Percentiles rank a stretch among this genome's conserved stretches.
These are phyloP conservation scores for Aspergillus sp. DNA, from an alignment of 2,329 filamentous ascomycete genomes.

Conservation along the genomic window DNA sequence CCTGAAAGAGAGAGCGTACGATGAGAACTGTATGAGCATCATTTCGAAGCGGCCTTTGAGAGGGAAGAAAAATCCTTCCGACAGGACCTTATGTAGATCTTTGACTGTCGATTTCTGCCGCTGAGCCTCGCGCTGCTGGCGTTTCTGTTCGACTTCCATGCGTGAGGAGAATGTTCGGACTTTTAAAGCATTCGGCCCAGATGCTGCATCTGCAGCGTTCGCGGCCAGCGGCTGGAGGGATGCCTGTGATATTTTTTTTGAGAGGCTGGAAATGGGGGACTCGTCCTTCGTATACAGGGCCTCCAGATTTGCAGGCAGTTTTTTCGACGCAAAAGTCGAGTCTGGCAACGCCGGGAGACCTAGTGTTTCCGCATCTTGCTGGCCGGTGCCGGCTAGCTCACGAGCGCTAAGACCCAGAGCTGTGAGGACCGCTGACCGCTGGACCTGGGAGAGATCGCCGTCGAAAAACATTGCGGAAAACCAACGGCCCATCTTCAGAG, in stretches of 20 bases:
- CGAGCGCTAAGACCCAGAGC: constrained; percentile 77
- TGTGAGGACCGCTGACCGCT: constrained; percentile 77
- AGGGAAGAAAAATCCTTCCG: constrained; percentile 79
- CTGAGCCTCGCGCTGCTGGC: constrained; percentile 39
- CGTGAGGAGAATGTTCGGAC: constrained; percentile 83
- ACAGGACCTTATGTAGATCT: constrained; percentile 72
- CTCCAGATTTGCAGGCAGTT: constrained; percentile 71
- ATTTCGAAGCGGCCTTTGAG: constrained; percentile 77
- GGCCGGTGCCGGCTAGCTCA: constrained; percentile 76
- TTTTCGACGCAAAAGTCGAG: constrained; percentile 73
- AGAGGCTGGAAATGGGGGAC: constrained; percentile 65
- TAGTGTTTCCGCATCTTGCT: constrained; percentile 46
- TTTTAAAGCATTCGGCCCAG: constrained; percentile 81
- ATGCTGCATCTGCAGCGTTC: constrained; percentile 72
- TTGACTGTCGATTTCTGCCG: constrained; percentile 66
- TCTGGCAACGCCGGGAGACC: constrained; percentile 32
- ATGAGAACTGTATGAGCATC: constrained; percentile 53
- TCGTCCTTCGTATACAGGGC: constrained; percentile 58
- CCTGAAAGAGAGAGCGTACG: constrained; percentile 32
- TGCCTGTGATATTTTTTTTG: constrained; percentile 63
- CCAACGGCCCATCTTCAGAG: constrained; percentile 76
- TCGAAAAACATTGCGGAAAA: constrained; percentile 83
- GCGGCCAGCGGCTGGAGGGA: constrained; percentile 82
- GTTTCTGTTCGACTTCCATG: constrained; percentile 61
- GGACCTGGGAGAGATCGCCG: constrained; percentile 84